These are phyloP conservation scores for Amylocarpus encephaloides DNA, from an alignment of 2,329 filamentous ascomycete species.

Conservation along the genomic window DNA sequence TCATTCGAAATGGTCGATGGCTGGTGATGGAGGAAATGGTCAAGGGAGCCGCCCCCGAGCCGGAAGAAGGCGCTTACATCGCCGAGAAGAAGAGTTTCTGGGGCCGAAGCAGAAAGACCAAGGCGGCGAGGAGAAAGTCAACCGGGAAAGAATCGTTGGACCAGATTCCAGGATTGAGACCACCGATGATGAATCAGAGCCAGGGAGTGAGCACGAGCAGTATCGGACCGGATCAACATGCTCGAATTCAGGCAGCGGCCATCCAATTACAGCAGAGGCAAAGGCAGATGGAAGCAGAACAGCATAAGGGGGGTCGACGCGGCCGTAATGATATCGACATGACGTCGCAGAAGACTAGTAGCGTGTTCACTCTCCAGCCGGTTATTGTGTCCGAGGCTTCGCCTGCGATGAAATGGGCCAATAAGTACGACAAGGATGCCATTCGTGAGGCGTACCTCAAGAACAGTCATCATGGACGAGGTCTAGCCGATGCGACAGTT, in stretches of 20 bases:
- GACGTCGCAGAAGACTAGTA: constrained; percentile 72
- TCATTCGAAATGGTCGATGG: constrained; percentile 77
- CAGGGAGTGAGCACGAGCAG: constrained; percentile 66
- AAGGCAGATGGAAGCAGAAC: constrained; percentile 60
- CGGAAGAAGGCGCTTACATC: constrained; percentile 79
- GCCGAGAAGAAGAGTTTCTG: constrained; percentile 95
- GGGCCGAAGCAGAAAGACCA: constrained; percentile 70
- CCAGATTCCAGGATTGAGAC: constrained; percentile 36
- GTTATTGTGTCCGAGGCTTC: constrained; percentile 80
- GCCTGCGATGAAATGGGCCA: constrained; percentile 94
- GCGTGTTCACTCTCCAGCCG: constrained; percentile 81
- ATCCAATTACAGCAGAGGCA: constrained; percentile 72
- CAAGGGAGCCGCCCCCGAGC: constrained; percentile 82
- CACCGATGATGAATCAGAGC: constrained; percentile 36
- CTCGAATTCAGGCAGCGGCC: constrained; percentile 86
- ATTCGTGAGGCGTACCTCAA: constrained; percentile 82
- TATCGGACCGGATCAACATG: constrained; percentile 86
- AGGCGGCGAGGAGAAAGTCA: constrained; percentile 64
- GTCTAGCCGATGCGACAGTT: constrained; percentile 43
- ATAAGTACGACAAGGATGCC: constrained; percentile 84
- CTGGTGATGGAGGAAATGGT: constrained; percentile 94
- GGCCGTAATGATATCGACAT: constrained; percentile 50
- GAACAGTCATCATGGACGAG: constrained; percentile 65
- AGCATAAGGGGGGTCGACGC: constrained; percentile 39
- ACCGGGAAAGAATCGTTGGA: constrained; percentile 55